Evolutionary conservation across 208 protist species (phyloP).

Genomic region (Trypanosomatidae sp.): DNA sequence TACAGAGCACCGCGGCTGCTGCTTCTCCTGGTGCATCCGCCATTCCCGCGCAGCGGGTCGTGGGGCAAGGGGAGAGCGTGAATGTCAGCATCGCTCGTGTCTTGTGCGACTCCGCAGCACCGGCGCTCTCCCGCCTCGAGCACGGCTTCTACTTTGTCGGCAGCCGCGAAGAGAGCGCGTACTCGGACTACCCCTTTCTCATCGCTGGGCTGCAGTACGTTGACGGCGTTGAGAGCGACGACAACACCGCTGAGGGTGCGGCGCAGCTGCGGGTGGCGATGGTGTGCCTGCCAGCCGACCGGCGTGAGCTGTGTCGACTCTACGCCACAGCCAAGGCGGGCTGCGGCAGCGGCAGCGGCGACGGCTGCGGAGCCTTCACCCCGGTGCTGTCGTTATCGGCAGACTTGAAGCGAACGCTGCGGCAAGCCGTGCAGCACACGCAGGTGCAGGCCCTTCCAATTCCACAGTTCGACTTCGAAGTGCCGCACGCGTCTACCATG

Average conservation of each 20-base stretch:
- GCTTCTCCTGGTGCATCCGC: neutral
- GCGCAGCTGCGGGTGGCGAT: conserved; percentile 25
- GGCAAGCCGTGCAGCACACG: conserved; percentile 20
- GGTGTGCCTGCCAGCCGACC: conserved; percentile 26
- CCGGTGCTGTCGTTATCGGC: too few species aligned
- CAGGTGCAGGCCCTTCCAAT: conserved; percentile 24
- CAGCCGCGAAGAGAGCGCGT: conserved; percentile 30
- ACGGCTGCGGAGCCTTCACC: too few species aligned
- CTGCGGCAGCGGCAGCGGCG: neutral
- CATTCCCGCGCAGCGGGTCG: too few species aligned
- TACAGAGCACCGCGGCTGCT: neutral
- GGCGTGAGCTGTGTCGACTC: conserved; percentile 12
- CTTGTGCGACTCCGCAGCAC: conserved; percentile 12
- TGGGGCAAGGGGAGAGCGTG: conserved; percentile 15
- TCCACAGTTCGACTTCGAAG: conserved; percentile 28
- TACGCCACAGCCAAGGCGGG: conserved; percentile 4
- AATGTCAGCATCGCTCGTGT: conserved; percentile 28
- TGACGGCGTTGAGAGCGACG: conserved; percentile 3
- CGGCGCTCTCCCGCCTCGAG: conserved; percentile 27
- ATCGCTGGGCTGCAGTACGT: conserved; percentile 34
- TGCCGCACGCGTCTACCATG: neutral
- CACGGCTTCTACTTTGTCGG: conserved; percentile 52
- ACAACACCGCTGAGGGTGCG: neutral
- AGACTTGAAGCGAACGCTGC: conserved; percentile 13
- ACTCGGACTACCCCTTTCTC: conserved; percentile 31